A percentile compares a stretch with the other conserved stretches of the same genome.
Conservation (phyloP, 139 green algal genomes). For the Tetraselmis striata region DNA sequence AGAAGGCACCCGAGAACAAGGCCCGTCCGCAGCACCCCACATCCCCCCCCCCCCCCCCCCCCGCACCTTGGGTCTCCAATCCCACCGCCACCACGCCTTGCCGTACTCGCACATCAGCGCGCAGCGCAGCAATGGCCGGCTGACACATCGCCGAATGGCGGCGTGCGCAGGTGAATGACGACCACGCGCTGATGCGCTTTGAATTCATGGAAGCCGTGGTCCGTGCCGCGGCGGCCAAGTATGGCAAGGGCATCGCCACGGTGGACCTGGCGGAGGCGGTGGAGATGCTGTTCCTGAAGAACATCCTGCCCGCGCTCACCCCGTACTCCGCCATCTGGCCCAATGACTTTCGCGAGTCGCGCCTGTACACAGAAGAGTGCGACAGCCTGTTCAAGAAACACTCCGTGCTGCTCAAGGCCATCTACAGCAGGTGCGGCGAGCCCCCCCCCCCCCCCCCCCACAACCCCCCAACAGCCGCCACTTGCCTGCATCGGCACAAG, state of each 20-base stretch:
- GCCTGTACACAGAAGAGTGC: conserved; percentile 67
- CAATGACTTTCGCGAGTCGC: conserved; percentile 56
- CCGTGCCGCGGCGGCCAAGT: conserved; percentile 61
- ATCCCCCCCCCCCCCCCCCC: too few species aligned
- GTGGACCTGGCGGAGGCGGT: conserved; percentile 50
- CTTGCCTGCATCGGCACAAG: too few species aligned
- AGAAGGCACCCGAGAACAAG: conserved; percentile 3
- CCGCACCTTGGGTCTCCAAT: too few species aligned
- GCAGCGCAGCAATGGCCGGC: too few species aligned
- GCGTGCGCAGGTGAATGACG: conserved; percentile 49
- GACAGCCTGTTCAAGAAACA: conserved; percentile 32
- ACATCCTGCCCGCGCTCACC: conserved; percentile 44
- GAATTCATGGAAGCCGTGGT: conserved; percentile 67
- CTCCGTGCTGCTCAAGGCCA: conserved; percentile 45
- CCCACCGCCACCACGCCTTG: too few species aligned
- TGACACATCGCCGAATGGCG: too few species aligned
- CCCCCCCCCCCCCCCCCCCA: too few species aligned
- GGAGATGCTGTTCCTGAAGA: conserved; percentile 48
- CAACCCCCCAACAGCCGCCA: too few species aligned
- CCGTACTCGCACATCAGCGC: too few species aligned
- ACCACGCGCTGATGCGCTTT: conserved; percentile 64
- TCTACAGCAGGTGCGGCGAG: conserved; percentile 49
- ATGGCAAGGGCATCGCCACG: conserved; percentile 55
- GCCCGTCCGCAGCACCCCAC: not conserved
- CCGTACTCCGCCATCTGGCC: conserved; percentile 17